phyloP scores from a whole-genome alignment of 2,329 filamentous ascomycete genomes.

The Harringtonia aguacate region DNA sequence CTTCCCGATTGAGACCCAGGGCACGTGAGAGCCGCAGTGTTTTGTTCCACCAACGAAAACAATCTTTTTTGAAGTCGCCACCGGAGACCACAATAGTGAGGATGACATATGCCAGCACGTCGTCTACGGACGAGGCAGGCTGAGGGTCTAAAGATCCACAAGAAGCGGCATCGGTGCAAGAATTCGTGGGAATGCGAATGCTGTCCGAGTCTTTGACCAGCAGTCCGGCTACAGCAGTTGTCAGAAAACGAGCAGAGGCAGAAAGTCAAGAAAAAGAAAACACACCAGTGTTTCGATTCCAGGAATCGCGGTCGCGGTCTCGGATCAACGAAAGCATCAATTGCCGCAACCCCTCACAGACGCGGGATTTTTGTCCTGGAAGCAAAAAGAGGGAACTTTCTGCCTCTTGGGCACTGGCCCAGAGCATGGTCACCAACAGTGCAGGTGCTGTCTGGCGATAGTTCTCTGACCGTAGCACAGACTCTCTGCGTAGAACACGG shows the following conservation, averaged over 20 bases:
- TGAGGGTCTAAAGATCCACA: no score
- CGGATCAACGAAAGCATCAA: slow-evolving; percentile 23
- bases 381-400: slow-evolving; percentile 30
- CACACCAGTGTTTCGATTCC: slow-evolving; percentile 23
- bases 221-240: no score
- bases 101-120: slow-evolving; percentile 33
- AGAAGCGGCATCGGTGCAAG: no score
- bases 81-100: slow-evolving; percentile 34
- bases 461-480: slow-evolving; percentile 26
- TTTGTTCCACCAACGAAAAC: slow-evolving; percentile 36
- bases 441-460: slow-evolving; percentile 31
- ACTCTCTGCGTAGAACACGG: slow-evolving; percentile 32
- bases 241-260: no score
- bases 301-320: slow-evolving; percentile 24
- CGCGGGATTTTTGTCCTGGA: slow-evolving; percentile 27
- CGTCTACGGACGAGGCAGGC: slow-evolving; percentile 23
- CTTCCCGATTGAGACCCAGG: slow-evolving; percentile 26
- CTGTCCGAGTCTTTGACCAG: no score
- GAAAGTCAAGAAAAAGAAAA: no score
- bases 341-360: slow-evolving; percentile 26
- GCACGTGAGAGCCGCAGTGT: slow-evolving; percentile 26
- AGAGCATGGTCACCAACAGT: slow-evolving; percentile 34
- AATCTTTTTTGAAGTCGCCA: slow-evolving; percentile 36
- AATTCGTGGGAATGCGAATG: no score
- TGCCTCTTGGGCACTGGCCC: slow-evolving; percentile 35